A percentile compares a stretch with the other conserved stretches of the same genome.
These are phyloP conservation scores for Drechslerella dactyloides DNA, from an alignment of 2,329 filamentous ascomycete genomes.

Conservation along the genomic window DNA sequence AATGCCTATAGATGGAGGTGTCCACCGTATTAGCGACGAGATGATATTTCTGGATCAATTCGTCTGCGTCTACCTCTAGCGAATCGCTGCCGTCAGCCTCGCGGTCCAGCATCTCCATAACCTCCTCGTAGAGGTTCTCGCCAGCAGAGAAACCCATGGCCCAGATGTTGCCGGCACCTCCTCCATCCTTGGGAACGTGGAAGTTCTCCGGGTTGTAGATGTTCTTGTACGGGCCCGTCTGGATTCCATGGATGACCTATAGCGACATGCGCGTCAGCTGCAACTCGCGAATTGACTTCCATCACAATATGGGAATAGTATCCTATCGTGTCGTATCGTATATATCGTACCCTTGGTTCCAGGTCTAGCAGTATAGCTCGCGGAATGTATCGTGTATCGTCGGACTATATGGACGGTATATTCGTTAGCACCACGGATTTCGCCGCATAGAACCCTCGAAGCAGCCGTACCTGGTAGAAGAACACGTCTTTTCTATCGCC, in stretches of 20 bases:
- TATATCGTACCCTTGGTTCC: conserved; percentile 75
- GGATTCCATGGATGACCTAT: conserved; percentile 85
- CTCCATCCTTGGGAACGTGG: conserved; percentile 91
- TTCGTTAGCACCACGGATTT: not conserved
- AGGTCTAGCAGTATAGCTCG: conserved; percentile 93
- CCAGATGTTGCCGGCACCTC: conserved; percentile 97
- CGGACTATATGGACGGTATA: conserved; percentile 67
- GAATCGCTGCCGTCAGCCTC: conserved; percentile 98
- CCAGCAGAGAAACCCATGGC: conserved; percentile 93
- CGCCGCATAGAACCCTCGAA: not conserved
- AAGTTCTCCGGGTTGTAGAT: conserved; percentile 99
- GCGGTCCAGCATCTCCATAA: conserved; percentile 99
- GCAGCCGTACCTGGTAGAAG: conserved; percentile 75
- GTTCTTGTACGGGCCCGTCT: conserved; percentile 92
- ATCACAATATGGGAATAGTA: not conserved
- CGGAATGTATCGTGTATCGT: conserved; percentile 97
- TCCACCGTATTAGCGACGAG: conserved; percentile 5
- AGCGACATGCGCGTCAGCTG: conserved; percentile 27
- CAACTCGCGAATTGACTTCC: not conserved
- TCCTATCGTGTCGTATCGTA: not conserved
- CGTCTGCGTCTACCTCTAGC: conserved; percentile 69
- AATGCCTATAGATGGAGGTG: conserved; percentile 69
- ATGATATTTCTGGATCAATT: not conserved
- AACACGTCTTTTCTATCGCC: conserved; percentile 98
- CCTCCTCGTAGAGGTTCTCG: conserved; percentile 81